A percentile compares a stretch with the other conserved stretches of the same genome.
phyloP scores from a whole-genome alignment of 2,329 filamentous ascomycete species.

The Cercospora zeae-maydis region DNA sequence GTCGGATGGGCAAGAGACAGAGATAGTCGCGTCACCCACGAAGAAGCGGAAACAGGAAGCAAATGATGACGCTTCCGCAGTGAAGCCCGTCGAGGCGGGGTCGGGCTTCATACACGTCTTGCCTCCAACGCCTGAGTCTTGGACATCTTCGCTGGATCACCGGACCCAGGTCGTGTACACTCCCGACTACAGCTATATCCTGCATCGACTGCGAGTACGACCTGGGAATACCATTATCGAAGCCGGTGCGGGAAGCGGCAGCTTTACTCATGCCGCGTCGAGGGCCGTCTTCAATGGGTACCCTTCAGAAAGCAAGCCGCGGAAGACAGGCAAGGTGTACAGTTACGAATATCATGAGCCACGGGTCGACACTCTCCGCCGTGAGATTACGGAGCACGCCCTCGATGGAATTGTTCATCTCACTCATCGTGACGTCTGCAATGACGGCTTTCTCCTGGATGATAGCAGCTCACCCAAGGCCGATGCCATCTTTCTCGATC shows the following conservation, averaged over 20 bases:
- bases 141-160: slow-evolving; percentile 76
- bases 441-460: slow-evolving; percentile 63
- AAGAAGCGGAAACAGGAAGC: slow-evolving; percentile 35
- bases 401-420: slow-evolving; percentile 65
- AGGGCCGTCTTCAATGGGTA: slow-evolving; percentile 74
- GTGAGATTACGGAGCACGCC: slow-evolving; percentile 66
- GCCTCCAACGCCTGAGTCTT: slow-evolving; percentile 74
- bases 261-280: slow-evolving; percentile 75
- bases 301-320: slow-evolving; percentile 41
- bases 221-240: slow-evolving; percentile 74
- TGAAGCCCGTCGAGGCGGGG: slow-evolving; percentile 54
- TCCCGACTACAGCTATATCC: slow-evolving; percentile 79
- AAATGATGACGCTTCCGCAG: slow-evolving; percentile 6
- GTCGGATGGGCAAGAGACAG: slow-evolving; percentile 35
- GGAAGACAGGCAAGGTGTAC: slow-evolving; percentile 63
- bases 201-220: slow-evolving; percentile 69
- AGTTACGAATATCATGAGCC: slow-evolving; percentile 79
- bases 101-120: slow-evolving; percentile 74
- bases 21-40: slow-evolving; percentile 20
- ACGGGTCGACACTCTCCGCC: slow-evolving; percentile 64
- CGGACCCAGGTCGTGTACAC: slow-evolving; percentile 84
- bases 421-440: slow-evolving; percentile 76
- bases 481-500: slow-evolving; percentile 71
- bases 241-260: slow-evolving; percentile 76
- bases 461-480: slow-evolving; percentile 51